Percentiles rank a stretch among this genome's conserved stretches.
These are phyloP conservation scores for Zea mays DNA, from an alignment of 176 grass and related monocot species.

Conservation along the genomic window Zm-B73-REFERENCE-NAM-5.0 NC_050096.1:57934501-57935000, in stretches of 20 bases:
- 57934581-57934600: too few relatives aligned
- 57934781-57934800: not conserved
- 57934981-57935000: not conserved
- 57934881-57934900: conserved; percentile 22
- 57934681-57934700: too few relatives aligned
- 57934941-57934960: not conserved
- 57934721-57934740: too few relatives aligned
- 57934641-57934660: too few relatives aligned
- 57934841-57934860: conserved; percentile 6
- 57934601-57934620: too few relatives aligned
- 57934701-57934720: too few relatives aligned
- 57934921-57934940: not conserved
- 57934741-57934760: not conserved
- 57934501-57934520: too few relatives aligned
- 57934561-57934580: too few relatives aligned
- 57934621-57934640: too few relatives aligned
- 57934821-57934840: not conserved
- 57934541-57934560: too few relatives aligned
- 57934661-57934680: too few relatives aligned
- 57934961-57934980: not conserved
- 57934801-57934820: not conserved
- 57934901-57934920: conserved; percentile 27
- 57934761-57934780: not conserved
- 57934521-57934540: too few relatives aligned
- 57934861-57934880: not conserved